These are phyloP conservation scores for Trypethelium eluteriae DNA, from an alignment of 495 filamentous ascomycete species.

Conservation along the genomic window DNA sequence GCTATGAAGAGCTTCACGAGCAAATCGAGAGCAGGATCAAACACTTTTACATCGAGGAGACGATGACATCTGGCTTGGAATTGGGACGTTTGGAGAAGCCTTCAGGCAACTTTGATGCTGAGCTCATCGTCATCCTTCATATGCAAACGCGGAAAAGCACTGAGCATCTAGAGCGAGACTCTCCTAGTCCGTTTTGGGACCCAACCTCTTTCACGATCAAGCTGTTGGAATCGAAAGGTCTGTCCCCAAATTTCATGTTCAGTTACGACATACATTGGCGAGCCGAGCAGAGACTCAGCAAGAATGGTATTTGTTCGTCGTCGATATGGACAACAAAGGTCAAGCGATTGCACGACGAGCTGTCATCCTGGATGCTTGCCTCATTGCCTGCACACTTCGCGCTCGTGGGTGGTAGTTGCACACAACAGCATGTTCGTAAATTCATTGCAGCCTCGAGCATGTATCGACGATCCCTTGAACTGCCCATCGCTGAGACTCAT, in stretches of 20 bases:
- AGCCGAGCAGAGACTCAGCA: background rate
- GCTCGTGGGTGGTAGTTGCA: background rate
- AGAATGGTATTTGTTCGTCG: slow-evolving; percentile 1
- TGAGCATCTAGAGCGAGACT: background rate
- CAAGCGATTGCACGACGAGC: background rate
- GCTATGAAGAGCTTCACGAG: background rate
- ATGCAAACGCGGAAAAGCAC: background rate
- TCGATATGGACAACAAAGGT: background rate
- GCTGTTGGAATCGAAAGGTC: slow-evolving; percentile 1
- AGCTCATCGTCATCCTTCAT: background rate
- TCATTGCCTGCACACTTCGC: background rate
- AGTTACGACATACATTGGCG: background rate
- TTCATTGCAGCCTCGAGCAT: slow-evolving; percentile 1
- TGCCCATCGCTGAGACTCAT: background rate
- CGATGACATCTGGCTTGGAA: background rate
- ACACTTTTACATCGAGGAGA: slow-evolving; percentile 1
- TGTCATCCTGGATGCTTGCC: background rate
- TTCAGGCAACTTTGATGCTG: slow-evolving; percentile 1
- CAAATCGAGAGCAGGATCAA: slow-evolving; percentile 1
- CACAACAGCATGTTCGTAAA: background rate
- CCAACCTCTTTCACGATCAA: background rate
- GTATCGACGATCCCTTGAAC: background rate
- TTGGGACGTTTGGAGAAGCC: background rate
- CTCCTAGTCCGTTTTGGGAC: background rate
- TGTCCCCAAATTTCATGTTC: background rate